Conservation (phyloP, 2,329 filamentous ascomycete species). For the Hypoxylon sp. region DNA sequence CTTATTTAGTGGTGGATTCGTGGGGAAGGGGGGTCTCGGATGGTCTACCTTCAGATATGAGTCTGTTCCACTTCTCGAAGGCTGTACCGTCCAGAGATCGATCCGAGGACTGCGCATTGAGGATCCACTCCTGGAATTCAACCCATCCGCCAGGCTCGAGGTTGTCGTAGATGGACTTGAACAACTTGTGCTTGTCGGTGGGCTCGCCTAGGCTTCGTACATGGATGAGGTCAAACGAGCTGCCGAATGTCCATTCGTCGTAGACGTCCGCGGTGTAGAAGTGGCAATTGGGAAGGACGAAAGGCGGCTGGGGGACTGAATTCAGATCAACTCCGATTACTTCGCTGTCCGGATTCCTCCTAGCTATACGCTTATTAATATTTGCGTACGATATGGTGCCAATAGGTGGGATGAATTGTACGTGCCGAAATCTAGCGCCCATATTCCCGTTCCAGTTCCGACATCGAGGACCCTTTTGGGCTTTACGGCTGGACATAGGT, state of each 20-base stretch:
- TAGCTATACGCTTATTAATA: conserved; percentile 24
- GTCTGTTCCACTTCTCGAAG: conserved; percentile 44
- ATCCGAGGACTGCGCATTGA: conserved; percentile 46
- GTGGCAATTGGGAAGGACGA: conserved; percentile 42
- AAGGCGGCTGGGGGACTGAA: conserved; percentile 40
- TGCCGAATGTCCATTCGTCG: conserved; percentile 41
- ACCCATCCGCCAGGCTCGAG: conserved; percentile 48
- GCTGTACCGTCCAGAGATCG: conserved; percentile 45
- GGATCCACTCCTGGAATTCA: conserved; percentile 50
- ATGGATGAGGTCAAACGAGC: conserved; percentile 46
- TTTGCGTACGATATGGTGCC: background rate
- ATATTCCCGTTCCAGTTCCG: conserved; percentile 44
- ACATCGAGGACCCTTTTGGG: conserved; percentile 43
- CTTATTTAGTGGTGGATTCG: too few species aligned
- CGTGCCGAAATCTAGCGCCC: conserved; percentile 44
- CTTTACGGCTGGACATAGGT: conserved; percentile 41
- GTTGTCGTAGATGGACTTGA: conserved; percentile 46
- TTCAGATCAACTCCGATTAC: conserved; percentile 47
- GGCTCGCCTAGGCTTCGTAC: conserved; percentile 46
- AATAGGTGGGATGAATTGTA: too few species aligned
- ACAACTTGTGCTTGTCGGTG: conserved; percentile 38
- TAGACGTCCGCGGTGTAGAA: conserved; percentile 44
- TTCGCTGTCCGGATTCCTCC: conserved; percentile 38
- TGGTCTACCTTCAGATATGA: conserved; percentile 42
- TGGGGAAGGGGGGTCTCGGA: too few species aligned